Evolutionary conservation across 805 yeast species (phyloP), one percentile per base, ranked within the genome.

Genomic region (Jamesozyma gamospora): DNA sequence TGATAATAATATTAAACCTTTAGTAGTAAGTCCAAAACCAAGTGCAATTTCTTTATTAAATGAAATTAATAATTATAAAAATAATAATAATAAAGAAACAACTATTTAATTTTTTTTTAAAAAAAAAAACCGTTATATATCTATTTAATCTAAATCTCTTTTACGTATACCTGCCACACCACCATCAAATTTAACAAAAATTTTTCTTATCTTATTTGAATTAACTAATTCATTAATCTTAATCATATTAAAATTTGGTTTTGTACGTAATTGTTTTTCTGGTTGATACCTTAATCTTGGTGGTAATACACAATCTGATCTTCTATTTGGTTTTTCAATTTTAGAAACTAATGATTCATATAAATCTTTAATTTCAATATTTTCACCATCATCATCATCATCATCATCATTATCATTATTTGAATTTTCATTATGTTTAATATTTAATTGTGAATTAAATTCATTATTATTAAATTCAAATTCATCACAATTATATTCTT

Each of bases 1-100:
- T 4, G 57, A 65, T 1, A 66, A 72, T 15, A 79, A 75, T 0
- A 55, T 90, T 3, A 47, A 34, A 0, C 84, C 88, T 1, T 62
- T 72, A 30, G 72, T 82, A 1, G 82, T 81, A 3, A 79, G 95
- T 3, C 60, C 62, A 4, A 77, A 75, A 42, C 97, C 97, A 0
- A 78, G 78, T 26, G 86, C 95, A 0, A 49, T 47, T 2, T 68
- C 81, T 3, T 61, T 87, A 30, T 58, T 70, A 8, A 59, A 63
- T 34, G 75, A 59, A 1, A 49, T 58, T 10, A 34, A 44, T 31
- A 26, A 35, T 11, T 45, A 40, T 19, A n/a, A n/a, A n/a, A n/a
- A 25, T 8, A 25, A 25, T 8, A 25, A 25, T 8, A 25, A 25
- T 25, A 11, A 8, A 25, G 11, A 8, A 25, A 25, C 11, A 25